Conservation (phyloP, 345 rosid species). For the Brassica incana region DNA sequence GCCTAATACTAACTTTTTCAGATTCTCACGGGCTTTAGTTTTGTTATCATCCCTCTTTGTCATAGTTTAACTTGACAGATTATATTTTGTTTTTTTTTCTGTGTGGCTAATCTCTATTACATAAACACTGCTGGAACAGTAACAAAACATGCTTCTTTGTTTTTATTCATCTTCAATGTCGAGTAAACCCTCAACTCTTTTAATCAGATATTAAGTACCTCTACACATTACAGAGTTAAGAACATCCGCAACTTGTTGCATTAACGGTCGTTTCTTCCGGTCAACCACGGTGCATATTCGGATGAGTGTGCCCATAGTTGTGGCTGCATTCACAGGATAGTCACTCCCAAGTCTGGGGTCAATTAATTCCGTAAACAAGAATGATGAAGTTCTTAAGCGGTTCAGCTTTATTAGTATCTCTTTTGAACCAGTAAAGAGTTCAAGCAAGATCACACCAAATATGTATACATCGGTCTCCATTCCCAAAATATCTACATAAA, state of each 20-base stretch:
- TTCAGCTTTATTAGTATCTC: not conserved
- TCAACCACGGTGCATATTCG: not conserved
- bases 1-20: no score
- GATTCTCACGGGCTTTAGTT: not conserved
- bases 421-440: constrained; percentile 6
- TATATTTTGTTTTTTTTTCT: no score
- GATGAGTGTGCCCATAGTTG: constrained; percentile 9
- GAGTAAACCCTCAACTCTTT: not conserved
- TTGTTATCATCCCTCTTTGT: not conserved
- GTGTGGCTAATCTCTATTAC: not conserved
- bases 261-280: constrained; percentile 4
- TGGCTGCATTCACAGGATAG: not conserved
- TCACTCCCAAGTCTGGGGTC: constrained; percentile 13
- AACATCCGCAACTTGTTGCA: constrained; percentile 10
- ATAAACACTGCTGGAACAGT: not conserved
- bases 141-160: not conserved
- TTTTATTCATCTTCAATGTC: not conserved
- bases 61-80: not conserved
- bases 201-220: not conserved
- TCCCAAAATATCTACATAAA: not conserved
- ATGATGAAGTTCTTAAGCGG: not conserved
- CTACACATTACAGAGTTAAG: not conserved
- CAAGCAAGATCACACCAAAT: constrained; percentile 26
- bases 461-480: not conserved
- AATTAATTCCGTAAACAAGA: not conserved